phyloP scores from a whole-genome alignment of 306 rosid genomes.

The Datisca glomerata region DNA sequence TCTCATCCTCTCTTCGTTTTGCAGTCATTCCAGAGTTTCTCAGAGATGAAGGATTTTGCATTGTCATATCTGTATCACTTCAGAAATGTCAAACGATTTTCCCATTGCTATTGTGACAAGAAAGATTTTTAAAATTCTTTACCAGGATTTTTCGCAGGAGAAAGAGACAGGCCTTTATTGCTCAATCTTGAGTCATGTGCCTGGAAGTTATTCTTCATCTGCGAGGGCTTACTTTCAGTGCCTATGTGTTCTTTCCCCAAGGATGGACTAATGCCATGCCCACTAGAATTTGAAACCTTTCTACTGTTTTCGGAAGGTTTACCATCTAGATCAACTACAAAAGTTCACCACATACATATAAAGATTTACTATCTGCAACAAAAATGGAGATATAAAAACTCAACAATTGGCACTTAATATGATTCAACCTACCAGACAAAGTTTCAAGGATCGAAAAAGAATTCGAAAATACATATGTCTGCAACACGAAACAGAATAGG shows the following conservation, averaged over 20 bases:
- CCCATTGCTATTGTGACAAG: no score
- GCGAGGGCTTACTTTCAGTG: slow-evolving; percentile 43
- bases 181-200: slow-evolving; percentile 44
- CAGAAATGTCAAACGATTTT: slow-evolving; percentile 26
- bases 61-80: slow-evolving; percentile 28
- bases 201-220: slow-evolving; percentile 31
- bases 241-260: slow-evolving; percentile 30
- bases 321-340: slow-evolving; percentile 48
- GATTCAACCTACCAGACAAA: slow-evolving; percentile 75
- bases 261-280: slow-evolving; percentile 26
- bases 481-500: slow-evolving; percentile 18
- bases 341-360: slow-evolving; percentile 19
- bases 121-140: no score
- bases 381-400: slow-evolving; percentile 5
- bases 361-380: slow-evolving; percentile 6
- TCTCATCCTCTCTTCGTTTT: slow-evolving; percentile 32
- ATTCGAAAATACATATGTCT: slow-evolving; percentile 83
- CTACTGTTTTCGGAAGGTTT: slow-evolving; percentile 54
- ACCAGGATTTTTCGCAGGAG: slow-evolving; percentile 25
- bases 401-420: slow-evolving; percentile 20
- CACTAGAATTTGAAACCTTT: slow-evolving; percentile 31
- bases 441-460: slow-evolving; percentile 92
- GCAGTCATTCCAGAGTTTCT: slow-evolving; percentile 24
- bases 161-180: slow-evolving; percentile 32
- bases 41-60: slow-evolving; percentile 28